A percentile compares a stretch with the other conserved stretches of the same genome.
These are phyloP conservation scores for Neurospora cerealis DNA, from an alignment of 495 filamentous ascomycete species.

Conservation along the genomic window DNA sequence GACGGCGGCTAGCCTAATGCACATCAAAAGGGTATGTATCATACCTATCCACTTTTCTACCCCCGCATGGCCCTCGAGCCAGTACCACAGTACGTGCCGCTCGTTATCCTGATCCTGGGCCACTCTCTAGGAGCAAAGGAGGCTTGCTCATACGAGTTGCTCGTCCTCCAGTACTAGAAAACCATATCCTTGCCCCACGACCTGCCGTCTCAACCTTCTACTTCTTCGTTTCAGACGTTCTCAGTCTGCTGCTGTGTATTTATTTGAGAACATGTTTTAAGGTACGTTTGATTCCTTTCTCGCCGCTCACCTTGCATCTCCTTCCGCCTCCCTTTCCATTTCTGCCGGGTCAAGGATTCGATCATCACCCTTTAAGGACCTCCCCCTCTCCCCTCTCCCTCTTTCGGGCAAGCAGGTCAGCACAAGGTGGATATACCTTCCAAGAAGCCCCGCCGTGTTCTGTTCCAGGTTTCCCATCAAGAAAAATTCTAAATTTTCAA, in stretches of 20 bases:
- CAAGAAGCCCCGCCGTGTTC: not conserved
- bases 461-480: not conserved
- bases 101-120: not conserved
- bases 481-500: constrained; percentile 2
- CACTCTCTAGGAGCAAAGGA: constrained; percentile 1
- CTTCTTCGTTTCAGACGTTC: not conserved
- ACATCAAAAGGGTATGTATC: not conserved
- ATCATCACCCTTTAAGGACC: not conserved
- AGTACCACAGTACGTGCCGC: not conserved
- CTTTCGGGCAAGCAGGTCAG: not conserved
- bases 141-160: constrained; percentile 1
- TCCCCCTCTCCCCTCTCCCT: not conserved
- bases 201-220: not conserved
- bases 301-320: not conserved
- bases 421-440: not conserved
- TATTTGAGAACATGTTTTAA: not conserved
- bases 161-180: constrained; percentile 1
- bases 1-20: not conserved
- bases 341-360: not conserved
- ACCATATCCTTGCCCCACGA: constrained; percentile 3
- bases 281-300: not conserved
- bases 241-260: not conserved
- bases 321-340: not conserved
- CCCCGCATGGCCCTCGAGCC: not conserved
- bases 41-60: not conserved